Percentiles rank a stretch among this genome's conserved stretches.
Evolutionary conservation across 495 filamentous ascomycete genomes (phyloP).

Genomic region (Talaromyces borbonicus): DNA sequence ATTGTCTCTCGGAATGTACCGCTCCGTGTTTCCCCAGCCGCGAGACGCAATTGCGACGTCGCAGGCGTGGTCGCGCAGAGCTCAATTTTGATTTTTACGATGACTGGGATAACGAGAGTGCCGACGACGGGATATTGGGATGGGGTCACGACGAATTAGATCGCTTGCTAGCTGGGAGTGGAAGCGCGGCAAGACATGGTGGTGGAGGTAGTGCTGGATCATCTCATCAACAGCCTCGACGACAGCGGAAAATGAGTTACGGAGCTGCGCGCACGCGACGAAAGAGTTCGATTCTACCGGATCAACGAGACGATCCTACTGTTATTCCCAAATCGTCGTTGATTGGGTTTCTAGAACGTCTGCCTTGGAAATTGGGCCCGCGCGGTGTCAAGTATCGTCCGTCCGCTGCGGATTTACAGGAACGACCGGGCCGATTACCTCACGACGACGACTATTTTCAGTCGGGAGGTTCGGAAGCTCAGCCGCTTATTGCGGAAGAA

Average conservation of each 20-base stretch:
- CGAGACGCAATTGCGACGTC: slow-evolving; percentile 63
- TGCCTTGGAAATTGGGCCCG: slow-evolving; percentile 80
- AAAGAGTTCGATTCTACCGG: slow-evolving; percentile 55
- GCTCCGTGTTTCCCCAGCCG: slow-evolving; percentile 61
- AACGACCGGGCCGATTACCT: slow-evolving; percentile 57
- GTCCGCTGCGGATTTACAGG: slow-evolving; percentile 80
- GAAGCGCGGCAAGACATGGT: slow-evolving; percentile 30
- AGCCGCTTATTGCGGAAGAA: slow-evolving; percentile 61
- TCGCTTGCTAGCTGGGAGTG: slow-evolving; percentile 69
- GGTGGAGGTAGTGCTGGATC: slow-evolving; percentile 15
- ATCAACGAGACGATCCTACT: slow-evolving; percentile 65
- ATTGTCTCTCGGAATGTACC: slow-evolving; percentile 59
- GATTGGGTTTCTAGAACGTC: slow-evolving; percentile 72
- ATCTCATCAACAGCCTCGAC: slow-evolving; percentile 61
- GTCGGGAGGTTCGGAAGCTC: slow-evolving; percentile 38
- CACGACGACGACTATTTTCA: slow-evolving; percentile 20
- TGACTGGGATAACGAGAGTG: slow-evolving; percentile 81
- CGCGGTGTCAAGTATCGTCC: slow-evolving; percentile 77
- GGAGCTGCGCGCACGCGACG: slow-evolving; percentile 54
- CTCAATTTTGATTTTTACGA: slow-evolving; percentile 96
- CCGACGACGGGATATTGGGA: slow-evolving; percentile 51
- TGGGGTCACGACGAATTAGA: slow-evolving; percentile 84
- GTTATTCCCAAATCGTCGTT: slow-evolving; percentile 81
- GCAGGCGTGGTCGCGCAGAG: slow-evolving; percentile 60
- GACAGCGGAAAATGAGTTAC: slow-evolving; percentile 82